These are phyloP conservation scores for Elsinoe fawcettii DNA, from an alignment of 2,329 filamentous ascomycete genomes.

Conservation along the genomic window DNA sequence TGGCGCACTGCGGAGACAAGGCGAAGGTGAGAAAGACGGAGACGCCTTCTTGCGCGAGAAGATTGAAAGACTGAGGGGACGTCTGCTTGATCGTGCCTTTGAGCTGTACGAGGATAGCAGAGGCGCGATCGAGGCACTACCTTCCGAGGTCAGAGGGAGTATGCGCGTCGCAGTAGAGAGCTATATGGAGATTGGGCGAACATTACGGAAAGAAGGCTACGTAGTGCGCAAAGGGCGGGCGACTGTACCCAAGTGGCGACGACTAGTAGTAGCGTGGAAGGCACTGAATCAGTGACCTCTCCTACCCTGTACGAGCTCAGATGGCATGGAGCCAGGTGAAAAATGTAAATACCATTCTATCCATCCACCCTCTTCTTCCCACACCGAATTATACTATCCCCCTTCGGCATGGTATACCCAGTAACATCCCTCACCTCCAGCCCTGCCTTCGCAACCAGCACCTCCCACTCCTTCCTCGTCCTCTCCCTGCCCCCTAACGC, in stretches of 20 bases:
- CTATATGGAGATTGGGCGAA: slow-evolving; percentile 67
- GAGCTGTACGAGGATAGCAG: slow-evolving; percentile 49
- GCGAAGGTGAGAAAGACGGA: slow-evolving; percentile 15
- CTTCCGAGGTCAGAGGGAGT: slow-evolving; percentile 51
- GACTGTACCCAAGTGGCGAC: slow-evolving; percentile 41
- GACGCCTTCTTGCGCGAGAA: slow-evolving; percentile 39
- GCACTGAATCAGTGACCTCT: slow-evolving; percentile 35
- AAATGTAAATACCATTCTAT: neutral
- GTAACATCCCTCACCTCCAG: neutral
- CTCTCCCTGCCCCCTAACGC: neutral
- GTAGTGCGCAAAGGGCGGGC: slow-evolving; percentile 38
- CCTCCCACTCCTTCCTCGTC: neutral
- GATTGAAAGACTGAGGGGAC: slow-evolving; percentile 45
- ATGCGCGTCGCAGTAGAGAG: slow-evolving; percentile 65
- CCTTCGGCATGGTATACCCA: neutral
- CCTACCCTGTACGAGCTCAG: too few relatives aligned
- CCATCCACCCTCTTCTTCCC: neutral
- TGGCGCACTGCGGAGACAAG: neutral
- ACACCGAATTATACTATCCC: neutral
- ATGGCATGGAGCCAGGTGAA: too few relatives aligned
- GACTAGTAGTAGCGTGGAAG: slow-evolving; percentile 52
- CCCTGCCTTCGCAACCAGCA: neutral
- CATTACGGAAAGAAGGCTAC: slow-evolving; percentile 44
- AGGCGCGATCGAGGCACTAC: slow-evolving; percentile 53
- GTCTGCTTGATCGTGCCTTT: slow-evolving; percentile 55